Percentiles rank a stretch among this genome's conserved stretches.
These are phyloP conservation scores for Cicer arietinum DNA, from an alignment of 306 rosid species.

Conservation along the genomic window DNA sequence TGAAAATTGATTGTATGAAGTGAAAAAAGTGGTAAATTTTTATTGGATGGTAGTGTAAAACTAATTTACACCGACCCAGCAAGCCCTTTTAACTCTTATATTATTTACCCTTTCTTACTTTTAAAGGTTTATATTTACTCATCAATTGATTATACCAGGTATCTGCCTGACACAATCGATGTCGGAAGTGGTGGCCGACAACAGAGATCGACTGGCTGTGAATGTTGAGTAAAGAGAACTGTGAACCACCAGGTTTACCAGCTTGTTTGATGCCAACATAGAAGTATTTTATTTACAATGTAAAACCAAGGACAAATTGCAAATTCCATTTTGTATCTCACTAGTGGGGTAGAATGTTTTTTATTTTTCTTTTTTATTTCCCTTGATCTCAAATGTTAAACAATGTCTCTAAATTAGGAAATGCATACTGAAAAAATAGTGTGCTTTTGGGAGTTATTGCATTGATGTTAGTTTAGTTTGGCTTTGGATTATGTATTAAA, in stretches of 20 bases:
- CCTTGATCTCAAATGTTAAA: conserved; percentile 38
- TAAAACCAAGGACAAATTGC: conserved; percentile 41
- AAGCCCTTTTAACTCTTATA: background rate
- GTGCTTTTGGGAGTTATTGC: conserved; percentile 30
- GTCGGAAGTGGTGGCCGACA: conserved; percentile 82
- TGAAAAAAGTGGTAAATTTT: no score
- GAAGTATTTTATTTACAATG: conserved; percentile 34
- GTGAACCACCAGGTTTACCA: conserved; percentile 35
- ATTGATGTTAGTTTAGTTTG: conserved; percentile 33
- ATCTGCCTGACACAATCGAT: conserved; percentile 88
- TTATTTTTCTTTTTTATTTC: conserved; percentile 31
- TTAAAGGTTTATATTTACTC: background rate
- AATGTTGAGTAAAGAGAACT: conserved; percentile 58
- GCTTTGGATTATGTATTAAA: conserved; percentile 3
- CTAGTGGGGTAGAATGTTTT: conserved; percentile 41
- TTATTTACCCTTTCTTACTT: background rate
- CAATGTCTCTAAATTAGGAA: conserved; percentile 7
- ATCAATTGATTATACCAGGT: conserved; percentile 55
- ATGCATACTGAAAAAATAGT: conserved; percentile 30
- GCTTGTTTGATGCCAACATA: conserved; percentile 39
- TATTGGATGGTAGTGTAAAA: no score
- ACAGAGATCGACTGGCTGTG: conserved; percentile 93
- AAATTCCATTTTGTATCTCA: conserved; percentile 50
- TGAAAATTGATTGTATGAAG: no score
- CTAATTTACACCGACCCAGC: no score